These are phyloP conservation scores for Purpureocillium takamizusanense DNA, from an alignment of 2,329 filamentous ascomycete genomes.

Conservation along the genomic window DNA sequence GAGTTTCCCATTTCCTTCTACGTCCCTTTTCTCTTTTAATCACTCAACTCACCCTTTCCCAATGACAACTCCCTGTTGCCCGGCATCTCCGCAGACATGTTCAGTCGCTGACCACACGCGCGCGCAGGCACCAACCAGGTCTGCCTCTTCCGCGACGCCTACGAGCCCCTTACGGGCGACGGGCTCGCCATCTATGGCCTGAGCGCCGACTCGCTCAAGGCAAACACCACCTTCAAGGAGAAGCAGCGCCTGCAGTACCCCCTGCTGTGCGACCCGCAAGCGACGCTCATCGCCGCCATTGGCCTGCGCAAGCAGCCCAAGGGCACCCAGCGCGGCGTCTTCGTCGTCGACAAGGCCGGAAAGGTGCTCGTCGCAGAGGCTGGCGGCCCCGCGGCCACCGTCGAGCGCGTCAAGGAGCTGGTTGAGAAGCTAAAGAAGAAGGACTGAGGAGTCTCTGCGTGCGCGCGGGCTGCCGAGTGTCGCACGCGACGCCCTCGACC, in stretches of 20 bases:
- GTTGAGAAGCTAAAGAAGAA: constrained; percentile 36
- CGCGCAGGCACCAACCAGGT: constrained; percentile 80
- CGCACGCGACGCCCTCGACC: no score
- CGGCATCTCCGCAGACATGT: no score
- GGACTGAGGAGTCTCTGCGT: neutral
- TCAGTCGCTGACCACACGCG: no score
- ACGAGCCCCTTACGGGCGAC: constrained; percentile 63
- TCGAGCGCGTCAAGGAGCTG: constrained; percentile 66
- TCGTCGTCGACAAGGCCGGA: constrained; percentile 73
- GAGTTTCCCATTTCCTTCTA: constrained; percentile 34
- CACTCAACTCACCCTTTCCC: no score
- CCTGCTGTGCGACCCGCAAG: constrained; percentile 73
- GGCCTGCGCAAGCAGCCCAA: constrained; percentile 81
- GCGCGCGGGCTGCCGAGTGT: neutral
- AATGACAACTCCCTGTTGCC: no score
- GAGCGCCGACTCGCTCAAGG: constrained; percentile 77
- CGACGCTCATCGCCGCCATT: constrained; percentile 71
- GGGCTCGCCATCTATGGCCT: constrained; percentile 87
- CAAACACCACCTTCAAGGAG: constrained; percentile 85
- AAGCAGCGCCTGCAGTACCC: constrained; percentile 87
- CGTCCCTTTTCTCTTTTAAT: no score
- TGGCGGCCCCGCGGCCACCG: constrained; percentile 69
- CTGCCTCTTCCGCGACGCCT: constrained; percentile 85
- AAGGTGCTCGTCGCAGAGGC: constrained; percentile 68
- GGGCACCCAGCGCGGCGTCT: constrained; percentile 78